These are phyloP conservation scores for Lachnellula subtilissima DNA, from an alignment of 2,329 filamentous ascomycete species.

Conservation along the genomic window DNA sequence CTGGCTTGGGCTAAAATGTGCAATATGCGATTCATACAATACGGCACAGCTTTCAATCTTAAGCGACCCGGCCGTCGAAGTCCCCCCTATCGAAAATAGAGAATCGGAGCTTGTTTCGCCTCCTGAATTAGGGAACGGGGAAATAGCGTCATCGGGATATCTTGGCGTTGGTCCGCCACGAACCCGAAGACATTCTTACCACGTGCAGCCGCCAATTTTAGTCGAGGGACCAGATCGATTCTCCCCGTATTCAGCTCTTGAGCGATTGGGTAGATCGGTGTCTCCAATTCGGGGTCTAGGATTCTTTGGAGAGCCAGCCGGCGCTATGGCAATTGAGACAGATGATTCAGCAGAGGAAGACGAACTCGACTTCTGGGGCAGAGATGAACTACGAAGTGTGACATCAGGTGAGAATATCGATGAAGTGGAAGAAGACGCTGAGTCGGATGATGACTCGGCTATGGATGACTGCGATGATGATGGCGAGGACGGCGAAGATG, in stretches of 20 bases:
- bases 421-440: slow-evolving; percentile 28
- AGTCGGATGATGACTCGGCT: slow-evolving; percentile 37
- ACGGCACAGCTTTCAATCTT: slow-evolving; percentile 61
- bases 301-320: slow-evolving; percentile 18
- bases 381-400: slow-evolving; percentile 37
- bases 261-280: slow-evolving; percentile 30
- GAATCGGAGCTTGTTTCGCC: slow-evolving; percentile 19
- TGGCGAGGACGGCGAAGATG: slow-evolving; percentile 42
- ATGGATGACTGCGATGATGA: slow-evolving; percentile 35
- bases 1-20: slow-evolving; percentile 91
- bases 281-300: slow-evolving; percentile 31
- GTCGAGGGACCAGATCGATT: slow-evolving; percentile 15
- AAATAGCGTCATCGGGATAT: slow-evolving; percentile 10
- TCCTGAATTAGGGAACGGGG: slow-evolving; percentile 13
- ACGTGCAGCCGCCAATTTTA: slow-evolving; percentile 16
- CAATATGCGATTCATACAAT: slow-evolving; percentile 65
- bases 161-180: slow-evolving; percentile 12
- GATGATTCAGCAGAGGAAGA: slow-evolving; percentile 46
- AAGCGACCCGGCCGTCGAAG: slow-evolving; percentile 35
- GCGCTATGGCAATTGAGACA: slow-evolving; percentile 39
- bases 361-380: slow-evolving; percentile 44
- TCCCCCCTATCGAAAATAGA: slow-evolving; percentile 18
- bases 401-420: slow-evolving; percentile 25
- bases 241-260: slow-evolving; percentile 22
- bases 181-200: slow-evolving; percentile 29